Percentiles rank a stretch among this genome's conserved stretches.
These are phyloP conservation scores for Chrysoporthe austroafricana DNA, from an alignment of 2,329 filamentous ascomycete genomes.

Conservation along the genomic window DNA sequence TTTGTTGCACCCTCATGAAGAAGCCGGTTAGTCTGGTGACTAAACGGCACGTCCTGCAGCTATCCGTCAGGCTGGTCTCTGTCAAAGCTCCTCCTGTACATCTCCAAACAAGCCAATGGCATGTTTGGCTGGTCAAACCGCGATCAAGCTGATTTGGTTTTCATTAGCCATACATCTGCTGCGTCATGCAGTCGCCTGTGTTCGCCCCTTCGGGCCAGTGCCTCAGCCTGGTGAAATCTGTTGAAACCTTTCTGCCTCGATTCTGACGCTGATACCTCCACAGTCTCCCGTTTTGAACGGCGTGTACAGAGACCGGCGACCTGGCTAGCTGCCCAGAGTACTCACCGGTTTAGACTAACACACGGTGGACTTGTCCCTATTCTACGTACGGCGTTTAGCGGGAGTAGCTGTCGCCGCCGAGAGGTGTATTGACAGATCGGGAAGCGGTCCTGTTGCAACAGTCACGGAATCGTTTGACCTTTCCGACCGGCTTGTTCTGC, in stretches of 20 bases:
- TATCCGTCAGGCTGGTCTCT: conserved; percentile 47
- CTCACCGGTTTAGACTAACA: neutral
- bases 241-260: conserved; percentile 46
- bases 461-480: conserved; percentile 33
- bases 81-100: conserved; percentile 43
- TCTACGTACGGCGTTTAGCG: conserved; percentile 12
- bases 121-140: conserved; percentile 45
- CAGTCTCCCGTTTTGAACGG: conserved; percentile 13
- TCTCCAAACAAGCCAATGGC: conserved; percentile 45
- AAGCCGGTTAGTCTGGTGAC: conserved; percentile 41
- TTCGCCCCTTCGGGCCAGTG: conserved; percentile 43
- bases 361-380: conserved; percentile 18
- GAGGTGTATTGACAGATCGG: conserved; percentile 20
- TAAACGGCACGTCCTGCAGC: conserved; percentile 53
- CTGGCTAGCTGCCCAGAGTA: conserved; percentile 20
- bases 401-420: conserved; percentile 17
- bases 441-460: conserved; percentile 19
- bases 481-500: conserved; percentile 29
- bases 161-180: conserved; percentile 40
- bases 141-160: conserved; percentile 46
- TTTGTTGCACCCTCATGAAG: conserved; percentile 51
- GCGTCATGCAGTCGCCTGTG: conserved; percentile 47
- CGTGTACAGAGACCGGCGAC: conserved; percentile 4
- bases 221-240: conserved; percentile 41
- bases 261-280: conserved; percentile 30